Evolutionary conservation across 306 rosid genomes (phyloP).

Genomic region (Senna tora): DNA sequence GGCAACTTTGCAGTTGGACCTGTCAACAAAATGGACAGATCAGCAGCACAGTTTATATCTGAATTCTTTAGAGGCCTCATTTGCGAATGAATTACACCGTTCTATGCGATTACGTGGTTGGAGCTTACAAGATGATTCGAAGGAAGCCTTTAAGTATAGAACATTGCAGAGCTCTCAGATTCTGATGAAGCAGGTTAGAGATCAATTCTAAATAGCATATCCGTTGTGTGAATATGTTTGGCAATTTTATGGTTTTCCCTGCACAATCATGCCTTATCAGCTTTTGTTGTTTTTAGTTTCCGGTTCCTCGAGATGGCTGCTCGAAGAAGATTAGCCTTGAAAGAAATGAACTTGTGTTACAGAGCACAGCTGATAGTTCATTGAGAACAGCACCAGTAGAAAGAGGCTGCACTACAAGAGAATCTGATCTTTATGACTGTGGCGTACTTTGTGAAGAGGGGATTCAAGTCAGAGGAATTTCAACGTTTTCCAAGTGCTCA

Average conservation of each 20-base stretch:
- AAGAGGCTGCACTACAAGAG: conserved; percentile 36
- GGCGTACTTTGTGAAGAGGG: conserved; percentile 37
- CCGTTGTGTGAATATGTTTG: conserved; percentile 25
- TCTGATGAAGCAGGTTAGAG: conserved; percentile 67
- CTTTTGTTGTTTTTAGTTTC: conserved; percentile 50
- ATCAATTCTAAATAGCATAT: conserved; percentile 33
- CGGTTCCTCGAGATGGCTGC: conserved; percentile 56
- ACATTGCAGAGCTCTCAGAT: too few relatives aligned
- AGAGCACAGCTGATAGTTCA: conserved; percentile 70
- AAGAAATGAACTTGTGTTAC: conserved; percentile 52
- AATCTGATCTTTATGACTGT: conserved; percentile 43
- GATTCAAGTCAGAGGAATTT: conserved; percentile 41
- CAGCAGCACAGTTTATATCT: conserved; percentile 73
- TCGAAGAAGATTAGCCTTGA: conserved; percentile 58
- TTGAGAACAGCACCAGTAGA: conserved; percentile 42
- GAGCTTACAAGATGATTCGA: conserved; percentile 41
- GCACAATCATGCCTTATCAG: conserved; percentile 35
- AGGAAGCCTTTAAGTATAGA: conserved; percentile 38
- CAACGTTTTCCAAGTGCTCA: conserved; percentile 35
- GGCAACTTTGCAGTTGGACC: conserved; percentile 47
- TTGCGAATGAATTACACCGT: conserved; percentile 63
- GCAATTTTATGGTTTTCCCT: conserved; percentile 33
- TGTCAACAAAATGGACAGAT: conserved; percentile 73
- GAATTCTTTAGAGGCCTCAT: conserved; percentile 78
- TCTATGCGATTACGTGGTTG: conserved; percentile 45